Percentiles rank a stretch among this genome's conserved stretches.
These are phyloP conservation scores for Boletus edulis DNA, from an alignment of 768 basidiomycete genomes.

Conservation along the genomic window DNA sequence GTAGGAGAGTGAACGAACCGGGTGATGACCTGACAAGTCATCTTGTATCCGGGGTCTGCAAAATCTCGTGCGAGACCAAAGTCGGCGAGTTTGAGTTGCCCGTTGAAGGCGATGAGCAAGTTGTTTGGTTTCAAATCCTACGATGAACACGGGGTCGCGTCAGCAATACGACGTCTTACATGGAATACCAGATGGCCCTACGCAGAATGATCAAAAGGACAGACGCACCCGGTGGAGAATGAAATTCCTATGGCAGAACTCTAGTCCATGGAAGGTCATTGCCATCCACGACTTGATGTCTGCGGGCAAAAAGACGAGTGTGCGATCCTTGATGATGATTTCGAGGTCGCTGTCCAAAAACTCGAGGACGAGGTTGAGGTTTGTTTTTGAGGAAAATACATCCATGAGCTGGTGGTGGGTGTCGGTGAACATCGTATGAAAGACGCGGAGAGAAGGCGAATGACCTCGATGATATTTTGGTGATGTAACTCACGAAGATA, in stretches of 20 bases:
- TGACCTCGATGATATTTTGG: conserved; percentile 90
- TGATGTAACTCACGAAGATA: conserved; percentile 93
- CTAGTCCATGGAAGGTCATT: conserved; percentile 96
- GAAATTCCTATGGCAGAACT: conserved; percentile 95
- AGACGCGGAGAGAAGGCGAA: conserved; percentile 7
- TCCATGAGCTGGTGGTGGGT: conserved; percentile 72
- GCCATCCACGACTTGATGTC: conserved; percentile 99
- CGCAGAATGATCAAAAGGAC: conserved; percentile 5
- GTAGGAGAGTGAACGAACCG: conserved; percentile 49
- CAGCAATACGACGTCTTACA: conserved; percentile 5
- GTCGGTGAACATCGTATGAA: background rate
- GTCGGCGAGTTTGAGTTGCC: conserved; percentile 95
- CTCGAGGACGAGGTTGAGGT: conserved; percentile 95
- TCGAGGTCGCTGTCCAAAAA: conserved; percentile 96
- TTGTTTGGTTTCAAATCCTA: conserved; percentile 99
- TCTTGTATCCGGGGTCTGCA: conserved; percentile 91
- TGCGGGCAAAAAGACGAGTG: conserved; percentile 87
- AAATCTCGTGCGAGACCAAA: conserved; percentile 98
- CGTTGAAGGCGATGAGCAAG: conserved; percentile 86
- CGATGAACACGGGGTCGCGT: background rate
- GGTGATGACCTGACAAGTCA: conserved; percentile 99
- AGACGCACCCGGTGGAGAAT: conserved; percentile 82
- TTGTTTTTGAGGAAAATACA: conserved; percentile 94
- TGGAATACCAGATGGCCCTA: conserved; percentile 11
- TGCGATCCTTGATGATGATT: conserved; percentile 92